Evolutionary conservation across 2,329 filamentous ascomycete species (phyloP).

Genomic region (Pseudocercospora ulei): DNA sequence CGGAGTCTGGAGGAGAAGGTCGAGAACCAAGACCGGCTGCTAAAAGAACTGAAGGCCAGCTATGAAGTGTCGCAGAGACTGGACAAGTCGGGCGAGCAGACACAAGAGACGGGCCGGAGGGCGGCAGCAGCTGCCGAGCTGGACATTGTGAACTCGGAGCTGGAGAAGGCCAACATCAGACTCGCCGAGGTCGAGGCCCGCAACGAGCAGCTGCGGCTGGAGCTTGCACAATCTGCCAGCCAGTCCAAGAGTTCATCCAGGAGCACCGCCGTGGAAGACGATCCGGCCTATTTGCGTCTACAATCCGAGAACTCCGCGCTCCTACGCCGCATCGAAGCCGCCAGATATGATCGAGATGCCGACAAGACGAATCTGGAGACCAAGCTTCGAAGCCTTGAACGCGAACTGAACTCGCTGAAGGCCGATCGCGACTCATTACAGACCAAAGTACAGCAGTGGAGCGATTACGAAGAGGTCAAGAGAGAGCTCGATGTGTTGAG

Average conservation of each 20-base stretch:
- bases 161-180: slow-evolving; percentile 78
- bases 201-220: slow-evolving; percentile 84
- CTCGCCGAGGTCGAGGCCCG: slow-evolving; percentile 85
- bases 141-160: slow-evolving; percentile 82
- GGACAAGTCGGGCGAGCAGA: slow-evolving; percentile 58
- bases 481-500: slow-evolving; percentile 93
- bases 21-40: slow-evolving; percentile 80
- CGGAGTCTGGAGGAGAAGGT: slow-evolving; percentile 83
- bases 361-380: slow-evolving; percentile 67
- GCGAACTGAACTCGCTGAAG: slow-evolving; percentile 63
- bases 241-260: slow-evolving; percentile 52
- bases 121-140: slow-evolving; percentile 79
- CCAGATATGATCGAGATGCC: slow-evolving; percentile 71
- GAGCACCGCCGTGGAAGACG: slow-evolving; percentile 63
- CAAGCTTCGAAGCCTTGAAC: slow-evolving; percentile 66
- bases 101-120: slow-evolving; percentile 46
- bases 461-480: slow-evolving; percentile 92
- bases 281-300: slow-evolving; percentile 77
- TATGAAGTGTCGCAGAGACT: slow-evolving; percentile 93
- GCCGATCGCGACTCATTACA: slow-evolving; percentile 73
- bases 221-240: slow-evolving; percentile 81
- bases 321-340: slow-evolving; percentile 74
- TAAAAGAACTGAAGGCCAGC: slow-evolving; percentile 92
- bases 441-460: slow-evolving; percentile 74
- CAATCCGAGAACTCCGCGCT: slow-evolving; percentile 89